These are phyloP conservation scores for Magnaporthales sp. DNA, from an alignment of 2,329 filamentous ascomycete species.

Conservation along the genomic window DNA sequence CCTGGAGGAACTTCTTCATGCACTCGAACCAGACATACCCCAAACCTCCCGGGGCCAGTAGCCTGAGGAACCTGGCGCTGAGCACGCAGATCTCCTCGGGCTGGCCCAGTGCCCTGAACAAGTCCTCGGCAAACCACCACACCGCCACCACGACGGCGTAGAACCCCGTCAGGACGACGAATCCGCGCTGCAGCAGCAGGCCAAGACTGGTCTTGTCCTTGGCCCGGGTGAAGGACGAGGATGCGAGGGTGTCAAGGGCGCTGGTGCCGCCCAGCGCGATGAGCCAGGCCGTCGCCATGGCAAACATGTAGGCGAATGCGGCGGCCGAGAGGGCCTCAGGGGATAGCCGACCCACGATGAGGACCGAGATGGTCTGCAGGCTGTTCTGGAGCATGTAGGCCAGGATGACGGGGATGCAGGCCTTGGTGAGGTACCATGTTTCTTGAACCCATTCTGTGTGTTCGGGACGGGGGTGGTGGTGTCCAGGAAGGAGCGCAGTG, in stretches of 20 bases:
- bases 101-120: constrained; percentile 70
- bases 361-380: constrained; percentile 71
- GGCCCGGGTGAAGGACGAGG: constrained; percentile 73
- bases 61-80: constrained; percentile 63
- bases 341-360: constrained; percentile 72
- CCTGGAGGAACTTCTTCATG: constrained; percentile 82
- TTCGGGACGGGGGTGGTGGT: neutral
- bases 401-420: constrained; percentile 69
- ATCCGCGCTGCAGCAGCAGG: constrained; percentile 65
- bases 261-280: constrained; percentile 80
- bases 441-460: constrained; percentile 38
- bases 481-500: neutral
- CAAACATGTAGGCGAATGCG: constrained; percentile 90
- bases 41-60: constrained; percentile 70
- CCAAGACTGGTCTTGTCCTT: constrained; percentile 72
- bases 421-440: constrained; percentile 58
- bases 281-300: constrained; percentile 81
- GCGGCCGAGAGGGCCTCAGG: constrained; percentile 73
- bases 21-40: constrained; percentile 85
- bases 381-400: constrained; percentile 83
- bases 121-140: constrained; percentile 65
- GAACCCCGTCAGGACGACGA: constrained; percentile 63
- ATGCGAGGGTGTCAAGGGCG: constrained; percentile 77
- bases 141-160: constrained; percentile 65
- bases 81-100: constrained; percentile 68